These are phyloP conservation scores for Penicillium mononematosum DNA, from an alignment of 495 filamentous ascomycete genomes.

Conservation along the genomic window DNA sequence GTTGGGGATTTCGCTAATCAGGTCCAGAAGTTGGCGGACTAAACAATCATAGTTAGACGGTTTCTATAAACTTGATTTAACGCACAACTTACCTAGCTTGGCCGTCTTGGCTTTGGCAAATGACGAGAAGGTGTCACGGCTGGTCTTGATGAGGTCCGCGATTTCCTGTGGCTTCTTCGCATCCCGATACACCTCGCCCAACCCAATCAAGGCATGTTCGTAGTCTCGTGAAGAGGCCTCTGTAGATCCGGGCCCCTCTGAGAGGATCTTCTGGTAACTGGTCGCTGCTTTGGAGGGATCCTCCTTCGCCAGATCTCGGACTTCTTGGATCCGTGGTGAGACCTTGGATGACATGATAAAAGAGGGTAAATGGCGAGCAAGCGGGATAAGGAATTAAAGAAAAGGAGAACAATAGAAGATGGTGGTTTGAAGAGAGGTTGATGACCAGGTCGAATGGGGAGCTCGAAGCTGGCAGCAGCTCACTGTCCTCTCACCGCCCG, in stretches of 20 bases:
- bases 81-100: conserved; percentile 76
- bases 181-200: conserved; percentile 92
- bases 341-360: conserved; percentile 51
- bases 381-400: conserved; percentile 4
- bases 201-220: conserved; percentile 64
- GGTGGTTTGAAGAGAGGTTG: conserved; percentile 25
- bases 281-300: conserved; percentile 77
- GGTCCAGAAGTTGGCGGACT: conserved; percentile 97
- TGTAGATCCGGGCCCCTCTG: conserved; percentile 75
- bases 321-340: conserved; percentile 72
- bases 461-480: conserved; percentile 38
- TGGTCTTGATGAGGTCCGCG: conserved; percentile 85
- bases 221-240: conserved; percentile 86
- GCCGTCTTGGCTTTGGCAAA: conserved; percentile 99
- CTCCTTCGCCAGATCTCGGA: conserved; percentile 74
- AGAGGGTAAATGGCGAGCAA: conserved; percentile 1
- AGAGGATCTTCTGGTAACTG: conserved; percentile 84
- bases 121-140: conserved; percentile 84
- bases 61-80: not conserved
- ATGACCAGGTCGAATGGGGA: conserved; percentile 27
- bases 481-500: conserved; percentile 28
- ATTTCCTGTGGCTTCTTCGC: conserved; percentile 84
- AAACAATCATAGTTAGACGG: conserved; percentile 6
- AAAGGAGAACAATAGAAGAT: conserved; percentile 10
- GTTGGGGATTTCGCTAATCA: conserved; percentile 90